Base-by-base conservation (phyloP, 495 filamentous ascomycete species). In the Acidomyces sp. region DNA sequence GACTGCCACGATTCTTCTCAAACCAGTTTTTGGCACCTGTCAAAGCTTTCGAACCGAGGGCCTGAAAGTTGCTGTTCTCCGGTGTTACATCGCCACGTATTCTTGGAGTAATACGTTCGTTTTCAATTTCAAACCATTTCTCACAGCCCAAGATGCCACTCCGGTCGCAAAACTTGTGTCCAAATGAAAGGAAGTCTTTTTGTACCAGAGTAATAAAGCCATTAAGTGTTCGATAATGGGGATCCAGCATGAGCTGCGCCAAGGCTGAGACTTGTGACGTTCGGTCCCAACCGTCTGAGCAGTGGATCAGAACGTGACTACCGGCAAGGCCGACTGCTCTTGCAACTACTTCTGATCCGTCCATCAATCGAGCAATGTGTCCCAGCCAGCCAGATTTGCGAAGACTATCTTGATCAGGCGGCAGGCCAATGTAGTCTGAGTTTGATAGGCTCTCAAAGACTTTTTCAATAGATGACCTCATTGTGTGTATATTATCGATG, bases 401-500 rank as follows among this genome's bases (percentile, higher is more conserved):
- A 19, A 97, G 72, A 9, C 78, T 65, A 34, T 96, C 86, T 47
- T 75, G 73, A 57, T 80, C 93, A 6, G 88, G 90, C 4, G 84
- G 74, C 31, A 96, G 61, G 2, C 78, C 77, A 3, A 85, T 82
- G 32, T 95, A 66, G 59, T 97, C 90, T 3, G 85, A 82, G 35
- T 96, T 87, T 54, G 93, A 94, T 52, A 97, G 63, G 7, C 88
- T 78, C 41, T 90, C 85, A 34, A 96, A 66, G 18, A 97, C 82
- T 41, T 82, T 92, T 31, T 80, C 76, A 38, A 97, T 61, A 2
- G 88, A 95, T 35, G 85, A 80, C 42, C 90, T 71, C 90, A 99
- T 99, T 40, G 95, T 88, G 56, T 99, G 90, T 44, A 99, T 96
- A 49, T 99, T 99, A 56, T 93, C 90, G 54, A 99, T 99, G 32